phyloP scores from a whole-genome alignment of 176 grass and related monocot genomes.

The Melocanna baccifera region DNA sequence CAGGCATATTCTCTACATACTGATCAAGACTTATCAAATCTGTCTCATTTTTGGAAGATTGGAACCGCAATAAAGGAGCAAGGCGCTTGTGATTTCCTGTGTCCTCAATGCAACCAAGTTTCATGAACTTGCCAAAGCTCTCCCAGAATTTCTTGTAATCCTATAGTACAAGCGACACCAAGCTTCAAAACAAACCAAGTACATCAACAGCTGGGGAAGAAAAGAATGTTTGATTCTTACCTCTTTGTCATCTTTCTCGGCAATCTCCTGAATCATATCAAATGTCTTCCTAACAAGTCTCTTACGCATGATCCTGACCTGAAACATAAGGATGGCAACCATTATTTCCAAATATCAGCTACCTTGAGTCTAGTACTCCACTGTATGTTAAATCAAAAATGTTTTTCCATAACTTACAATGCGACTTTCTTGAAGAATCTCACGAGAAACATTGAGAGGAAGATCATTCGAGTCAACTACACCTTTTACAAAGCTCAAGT shows the following conservation, averaged over 20 bases:
- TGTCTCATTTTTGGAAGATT: slow-evolving; percentile 73
- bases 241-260: slow-evolving; percentile 75
- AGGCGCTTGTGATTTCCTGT: slow-evolving; percentile 84
- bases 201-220: neutral
- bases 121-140: slow-evolving; percentile 88
- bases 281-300: slow-evolving; percentile 95
- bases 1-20: slow-evolving; percentile 80
- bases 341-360: neutral
- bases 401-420: slow-evolving; percentile 60
- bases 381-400: neutral
- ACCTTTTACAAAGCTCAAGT: slow-evolving; percentile 95
- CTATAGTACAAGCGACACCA: slow-evolving; percentile 30
- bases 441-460: slow-evolving; percentile 91
- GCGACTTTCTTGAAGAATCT: slow-evolving; percentile 93
- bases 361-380: neutral
- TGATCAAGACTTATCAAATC: slow-evolving; percentile 78
- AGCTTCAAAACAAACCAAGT: neutral
- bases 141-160: slow-evolving; percentile 96
- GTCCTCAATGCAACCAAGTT: slow-evolving; percentile 90
- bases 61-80: slow-evolving; percentile 61
- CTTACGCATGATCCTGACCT: slow-evolving; percentile 95
- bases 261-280: slow-evolving; percentile 93
- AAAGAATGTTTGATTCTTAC: slow-evolving; percentile 19
- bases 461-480: slow-evolving; percentile 91
- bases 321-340: neutral